phyloP scores from a whole-genome alignment of 176 grass and related monocot species.

The Oryza glumipatula region DNA sequence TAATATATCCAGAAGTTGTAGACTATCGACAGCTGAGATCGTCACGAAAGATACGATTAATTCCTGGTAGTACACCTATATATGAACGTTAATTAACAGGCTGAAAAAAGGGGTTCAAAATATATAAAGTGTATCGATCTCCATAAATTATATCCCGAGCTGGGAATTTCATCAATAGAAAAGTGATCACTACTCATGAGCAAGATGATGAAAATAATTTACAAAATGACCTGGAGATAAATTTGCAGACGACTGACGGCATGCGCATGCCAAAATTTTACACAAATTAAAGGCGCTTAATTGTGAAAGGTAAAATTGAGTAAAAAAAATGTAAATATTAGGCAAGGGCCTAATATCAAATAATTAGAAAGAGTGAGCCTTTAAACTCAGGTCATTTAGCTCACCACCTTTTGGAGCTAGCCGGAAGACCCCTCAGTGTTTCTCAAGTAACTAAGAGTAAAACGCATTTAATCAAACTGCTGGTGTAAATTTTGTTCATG shows the following conservation, averaged over 20 bases:
- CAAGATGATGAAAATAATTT: constrained; percentile 22
- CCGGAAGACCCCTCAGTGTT: too few species aligned
- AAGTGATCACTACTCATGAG: constrained; percentile 7
- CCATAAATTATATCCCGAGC: constrained; percentile 6
- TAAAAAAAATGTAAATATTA: not conserved
- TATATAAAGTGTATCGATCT: too few species aligned
- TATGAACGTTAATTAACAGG: too few species aligned
- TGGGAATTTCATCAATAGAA: constrained; percentile 42
- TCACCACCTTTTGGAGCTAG: too few species aligned
- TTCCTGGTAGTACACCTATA: too few species aligned
- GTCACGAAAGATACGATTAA: too few species aligned
- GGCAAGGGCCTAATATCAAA: too few species aligned
- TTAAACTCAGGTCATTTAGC: too few species aligned
- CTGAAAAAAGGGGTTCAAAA: too few species aligned
- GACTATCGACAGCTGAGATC: too few species aligned
- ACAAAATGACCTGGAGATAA: constrained; percentile 20
- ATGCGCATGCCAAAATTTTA: constrained; percentile 25
- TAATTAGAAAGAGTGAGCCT: too few species aligned
- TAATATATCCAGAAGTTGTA: too few species aligned
- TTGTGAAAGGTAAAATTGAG: constrained; percentile 41
- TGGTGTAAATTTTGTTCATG: not conserved
- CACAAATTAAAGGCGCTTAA: not conserved
- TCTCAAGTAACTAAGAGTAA: not conserved
- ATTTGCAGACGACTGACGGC: constrained; percentile 31
- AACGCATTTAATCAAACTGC: not conserved